Base-by-base conservation (phyloP, 2,329 filamentous ascomycete species). In the Epichloe scottii region DNA sequence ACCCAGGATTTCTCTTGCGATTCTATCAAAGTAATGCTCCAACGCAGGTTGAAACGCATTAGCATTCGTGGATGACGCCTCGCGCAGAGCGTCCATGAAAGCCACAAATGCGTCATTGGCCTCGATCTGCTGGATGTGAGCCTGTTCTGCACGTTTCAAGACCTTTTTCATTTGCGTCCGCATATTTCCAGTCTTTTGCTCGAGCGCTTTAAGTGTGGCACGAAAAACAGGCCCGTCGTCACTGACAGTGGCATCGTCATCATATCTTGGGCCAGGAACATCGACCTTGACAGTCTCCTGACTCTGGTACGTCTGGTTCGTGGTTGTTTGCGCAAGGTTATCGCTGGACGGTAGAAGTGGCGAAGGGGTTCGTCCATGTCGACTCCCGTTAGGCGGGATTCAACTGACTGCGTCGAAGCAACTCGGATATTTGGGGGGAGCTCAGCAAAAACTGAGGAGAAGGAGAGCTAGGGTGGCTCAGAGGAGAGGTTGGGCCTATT, bases 1-100 rank as follows among this genome's bases (percentile, higher is more conserved):
- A 0, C 73, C 68, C 38, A 96, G 71, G 44, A 98, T 96, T 63
- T 97, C 89, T 54, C 85, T 83, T 3, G 91, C 90, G 58, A 95
- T 97, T 62, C 90, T 95, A 68, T 97, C 90, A 62, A 97, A 98
- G 65, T 98, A 98, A 66, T 98, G 90, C 55, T 98, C 93, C 53
- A 98, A 77, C 4, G 91, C 93, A 15, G 93, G 94, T 62, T 95
- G 89, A n/a, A 98, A 90, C 0, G 91, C 93, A 62, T 95, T 95
- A 46, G 89, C 87, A 63, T 97, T 97, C 12, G 90, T 95, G 0
- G 81, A 82, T 1, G 90, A 89, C 0, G 89, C 88, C 62, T 97
- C 93, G 55, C 85, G 82, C 34, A 98, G 72, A 4, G 91, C 85
- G 14, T 91, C 87, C 64, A 95, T 84, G 60, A 98, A 95, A 3